A percentile compares a stretch with the other conserved stretches of the same genome.
Conservation (phyloP, 352 stramenopile species). For the Pythium biforme region DNA sequence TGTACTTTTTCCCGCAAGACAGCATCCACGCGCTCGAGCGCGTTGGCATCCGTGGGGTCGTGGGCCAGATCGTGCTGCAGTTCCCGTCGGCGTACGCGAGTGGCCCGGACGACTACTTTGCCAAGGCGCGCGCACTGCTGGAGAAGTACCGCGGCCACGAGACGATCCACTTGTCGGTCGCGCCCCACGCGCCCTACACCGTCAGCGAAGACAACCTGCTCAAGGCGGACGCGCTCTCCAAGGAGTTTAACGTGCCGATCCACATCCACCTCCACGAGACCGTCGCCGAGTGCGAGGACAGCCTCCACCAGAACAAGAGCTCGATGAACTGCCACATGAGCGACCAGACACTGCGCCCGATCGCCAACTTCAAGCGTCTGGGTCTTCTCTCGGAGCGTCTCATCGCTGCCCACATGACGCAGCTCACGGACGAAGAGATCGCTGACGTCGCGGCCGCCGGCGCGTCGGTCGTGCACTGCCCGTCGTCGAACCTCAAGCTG, state of each 20-base stretch:
- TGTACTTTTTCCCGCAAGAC: constrained; percentile 87
- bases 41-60: constrained; percentile 66
- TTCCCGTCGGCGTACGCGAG: constrained; percentile 69
- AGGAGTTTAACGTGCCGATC: constrained; percentile 59
- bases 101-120: constrained; percentile 67
- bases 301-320: constrained; percentile 50
- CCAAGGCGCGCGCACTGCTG: constrained; percentile 63
- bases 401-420: constrained; percentile 83
- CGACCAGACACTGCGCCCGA: constrained; percentile 64
- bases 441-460: constrained; percentile 48
- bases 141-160: constrained; percentile 66
- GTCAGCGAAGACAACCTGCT: constrained; percentile 70
- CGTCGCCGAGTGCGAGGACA: constrained; percentile 74
- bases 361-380: constrained; percentile 81
- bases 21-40: constrained; percentile 51
- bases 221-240: constrained; percentile 58
- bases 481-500: constrained; percentile 90
- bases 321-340: constrained; percentile 85
- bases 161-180: constrained; percentile 59
- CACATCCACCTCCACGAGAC: constrained; percentile 90
- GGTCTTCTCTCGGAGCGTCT: constrained; percentile 68
- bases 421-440: constrained; percentile 85
- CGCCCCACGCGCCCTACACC: constrained; percentile 87
- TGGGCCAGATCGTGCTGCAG: constrained; percentile 72
- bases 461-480: constrained; percentile 84